Conservation (phyloP, 495 filamentous ascomycete genomes). For the Viridothelium virens region DNA sequence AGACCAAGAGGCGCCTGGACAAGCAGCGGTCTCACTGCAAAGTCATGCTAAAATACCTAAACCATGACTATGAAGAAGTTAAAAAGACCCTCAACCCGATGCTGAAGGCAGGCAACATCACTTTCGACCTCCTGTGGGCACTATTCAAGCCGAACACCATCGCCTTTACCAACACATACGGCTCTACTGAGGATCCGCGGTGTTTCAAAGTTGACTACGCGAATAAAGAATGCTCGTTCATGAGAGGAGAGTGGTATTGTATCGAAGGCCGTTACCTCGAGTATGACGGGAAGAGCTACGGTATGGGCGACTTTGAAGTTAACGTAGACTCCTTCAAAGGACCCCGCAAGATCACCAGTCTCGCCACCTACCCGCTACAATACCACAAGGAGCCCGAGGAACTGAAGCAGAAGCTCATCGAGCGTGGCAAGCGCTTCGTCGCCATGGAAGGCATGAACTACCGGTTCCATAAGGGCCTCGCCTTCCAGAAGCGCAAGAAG, state of each 20-base stretch:
- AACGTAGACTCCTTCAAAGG: conserved; percentile 77
- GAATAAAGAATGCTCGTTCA: conserved; percentile 61
- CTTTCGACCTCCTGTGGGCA: conserved; percentile 85
- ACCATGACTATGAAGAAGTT: conserved; percentile 69
- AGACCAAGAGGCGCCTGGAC: conserved; percentile 50
- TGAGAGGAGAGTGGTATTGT: conserved; percentile 71
- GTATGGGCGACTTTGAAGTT: conserved; percentile 59
- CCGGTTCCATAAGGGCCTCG: conserved; percentile 72
- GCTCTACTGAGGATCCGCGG: conserved; percentile 69
- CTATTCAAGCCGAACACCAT: conserved; percentile 87
- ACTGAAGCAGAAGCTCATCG: conserved; percentile 59
- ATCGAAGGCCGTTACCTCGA: conserved; percentile 80
- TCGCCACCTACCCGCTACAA: conserved; percentile 70
- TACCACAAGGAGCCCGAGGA: conserved; percentile 70
- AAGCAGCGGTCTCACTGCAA: conserved; percentile 59
- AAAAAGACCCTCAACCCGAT: conserved; percentile 80
- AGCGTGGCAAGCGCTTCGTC: conserved; percentile 82
- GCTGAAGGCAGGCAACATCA: conserved; percentile 76
- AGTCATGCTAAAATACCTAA: conserved; percentile 70
- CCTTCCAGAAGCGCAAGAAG: conserved; percentile 77
- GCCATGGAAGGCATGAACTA: conserved; percentile 75
- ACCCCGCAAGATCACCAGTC: conserved; percentile 69
- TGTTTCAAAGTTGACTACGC: conserved; percentile 86
- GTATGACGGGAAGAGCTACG: conserved; percentile 72
- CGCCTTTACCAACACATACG: conserved; percentile 73